Evolutionary conservation across 2,329 filamentous ascomycete species (phyloP).

Genomic region (Arthrobotrys megalospora): DNA sequence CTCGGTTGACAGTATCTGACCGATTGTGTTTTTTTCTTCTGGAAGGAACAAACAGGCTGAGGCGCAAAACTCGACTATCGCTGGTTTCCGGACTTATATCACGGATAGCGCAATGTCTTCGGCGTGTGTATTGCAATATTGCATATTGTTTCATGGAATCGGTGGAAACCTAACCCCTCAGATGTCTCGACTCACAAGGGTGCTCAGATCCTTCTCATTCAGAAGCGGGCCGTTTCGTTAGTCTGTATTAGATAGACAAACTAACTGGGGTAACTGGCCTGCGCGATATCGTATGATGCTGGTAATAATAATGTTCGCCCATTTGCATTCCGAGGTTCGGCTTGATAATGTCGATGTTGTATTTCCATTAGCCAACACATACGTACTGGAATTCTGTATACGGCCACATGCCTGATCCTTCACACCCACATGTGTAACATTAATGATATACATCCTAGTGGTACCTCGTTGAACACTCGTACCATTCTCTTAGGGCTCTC

Average conservation of each 20-base stretch:
- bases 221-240: conserved; percentile 24
- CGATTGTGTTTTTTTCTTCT: background rate
- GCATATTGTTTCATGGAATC: background rate
- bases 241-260: conserved; percentile 1
- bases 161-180: background rate
- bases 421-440: conserved; percentile 5
- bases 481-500: background rate
- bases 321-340: conserved; percentile 17
- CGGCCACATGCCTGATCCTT: background rate
- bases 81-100: background rate
- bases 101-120: background rate
- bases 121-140: background rate
- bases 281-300: conserved; percentile 16
- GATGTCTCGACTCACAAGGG: background rate
- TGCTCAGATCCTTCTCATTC: conserved; percentile 9
- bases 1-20: conserved; percentile 1
- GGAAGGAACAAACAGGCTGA: conserved; percentile 1
- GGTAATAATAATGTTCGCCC: background rate
- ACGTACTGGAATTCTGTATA: conserved; percentile 16
- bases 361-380: conserved; percentile 44
- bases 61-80: background rate
- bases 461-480: background rate
- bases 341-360: conserved; percentile 17
- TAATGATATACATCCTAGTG: background rate
- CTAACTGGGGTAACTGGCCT: conserved; percentile 8